Evolutionary conservation across 2,329 filamentous ascomycete species (phyloP).

Genomic region (Colletotrichum spinosum): DNA sequence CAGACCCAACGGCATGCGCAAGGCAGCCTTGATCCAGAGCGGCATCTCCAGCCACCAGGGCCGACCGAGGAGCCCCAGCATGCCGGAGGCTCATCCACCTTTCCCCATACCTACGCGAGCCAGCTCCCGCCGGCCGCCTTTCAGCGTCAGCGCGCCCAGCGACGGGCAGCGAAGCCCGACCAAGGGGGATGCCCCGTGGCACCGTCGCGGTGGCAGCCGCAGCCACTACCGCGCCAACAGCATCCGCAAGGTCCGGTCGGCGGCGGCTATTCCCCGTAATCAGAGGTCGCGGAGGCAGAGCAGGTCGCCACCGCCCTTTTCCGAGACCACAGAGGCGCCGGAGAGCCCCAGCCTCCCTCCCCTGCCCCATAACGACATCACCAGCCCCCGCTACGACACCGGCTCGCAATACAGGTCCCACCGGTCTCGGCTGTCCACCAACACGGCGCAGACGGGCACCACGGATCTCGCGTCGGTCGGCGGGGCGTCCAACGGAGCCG

Average conservation of each 20-base stretch:
- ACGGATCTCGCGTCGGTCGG: conserved; percentile 47
- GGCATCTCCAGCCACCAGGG: conserved; percentile 77
- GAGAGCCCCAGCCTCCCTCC: conserved; percentile 80
- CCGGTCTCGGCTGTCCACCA: conserved; percentile 70
- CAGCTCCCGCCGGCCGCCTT: conserved; percentile 81
- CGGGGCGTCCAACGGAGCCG: conserved; percentile 49
- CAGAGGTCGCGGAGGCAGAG: conserved; percentile 64
- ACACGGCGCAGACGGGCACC: conserved; percentile 62
- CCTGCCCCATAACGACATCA: conserved; percentile 78
- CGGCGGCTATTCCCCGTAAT: conserved; percentile 74
- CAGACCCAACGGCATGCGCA: conserved; percentile 75
- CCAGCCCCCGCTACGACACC: conserved; percentile 61
- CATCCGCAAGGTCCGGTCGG: conserved; percentile 87
- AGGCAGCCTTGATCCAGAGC: conserved; percentile 83
- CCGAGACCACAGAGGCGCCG: conserved; percentile 73
- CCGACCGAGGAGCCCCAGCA: conserved; percentile 73
- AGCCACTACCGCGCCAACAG: conserved; percentile 68
- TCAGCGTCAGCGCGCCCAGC: conserved; percentile 72
- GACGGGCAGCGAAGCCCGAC: conserved; percentile 86
- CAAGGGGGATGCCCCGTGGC: conserved; percentile 65
- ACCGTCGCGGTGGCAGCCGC: conserved; percentile 61
- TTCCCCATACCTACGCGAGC: conserved; percentile 92
- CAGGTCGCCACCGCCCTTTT: conserved; percentile 74
- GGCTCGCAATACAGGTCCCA: conserved; percentile 57
- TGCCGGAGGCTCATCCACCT: conserved; percentile 76